phyloP scores from a whole-genome alignment of 805 yeast species.

The Candida endomychidarum region DNA sequence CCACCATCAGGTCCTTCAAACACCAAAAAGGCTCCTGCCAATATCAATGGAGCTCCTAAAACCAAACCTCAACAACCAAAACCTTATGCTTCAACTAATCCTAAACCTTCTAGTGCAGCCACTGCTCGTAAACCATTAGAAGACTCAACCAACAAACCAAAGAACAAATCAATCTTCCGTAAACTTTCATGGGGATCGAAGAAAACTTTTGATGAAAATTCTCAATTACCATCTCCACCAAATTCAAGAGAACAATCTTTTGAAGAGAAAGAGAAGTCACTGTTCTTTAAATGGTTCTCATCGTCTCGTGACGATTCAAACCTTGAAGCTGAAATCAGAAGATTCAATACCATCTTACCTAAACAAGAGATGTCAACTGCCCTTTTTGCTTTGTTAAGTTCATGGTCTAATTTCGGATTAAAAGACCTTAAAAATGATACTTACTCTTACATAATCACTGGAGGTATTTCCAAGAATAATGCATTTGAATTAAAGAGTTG shows the following conservation, averaged over 20 bases:
- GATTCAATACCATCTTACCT: constrained; percentile 41
- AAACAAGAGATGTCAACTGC: constrained; percentile 64
- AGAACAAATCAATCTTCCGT: constrained; percentile 44
- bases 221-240: constrained; percentile 37
- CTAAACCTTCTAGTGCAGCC: constrained; percentile 14
- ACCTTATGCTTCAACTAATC: constrained; percentile 14
- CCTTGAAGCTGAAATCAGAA: constrained; percentile 29
- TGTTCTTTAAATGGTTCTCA: constrained; percentile 46
- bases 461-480: constrained; percentile 61
- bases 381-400: constrained; percentile 55
- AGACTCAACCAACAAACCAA: constrained; percentile 34
- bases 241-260: constrained; percentile 27
- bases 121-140: constrained; percentile 30
- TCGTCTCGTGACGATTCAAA: constrained; percentile 24
- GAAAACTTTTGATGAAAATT: constrained; percentile 33
- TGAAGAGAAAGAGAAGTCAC: constrained; percentile 25
- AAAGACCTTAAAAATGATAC: constrained; percentile 51
- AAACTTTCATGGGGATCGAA: constrained; percentile 52
- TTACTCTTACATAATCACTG: constrained; percentile 49
- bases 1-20: no score
- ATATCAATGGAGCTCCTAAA: no score
- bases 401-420: constrained; percentile 74
- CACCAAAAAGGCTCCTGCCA: no score
- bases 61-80: constrained; percentile 20
- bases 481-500: constrained; percentile 63